These are phyloP conservation scores for Podaxis rugospora DNA, from an alignment of 768 basidiomycete species.

Conservation along the genomic window DNA sequence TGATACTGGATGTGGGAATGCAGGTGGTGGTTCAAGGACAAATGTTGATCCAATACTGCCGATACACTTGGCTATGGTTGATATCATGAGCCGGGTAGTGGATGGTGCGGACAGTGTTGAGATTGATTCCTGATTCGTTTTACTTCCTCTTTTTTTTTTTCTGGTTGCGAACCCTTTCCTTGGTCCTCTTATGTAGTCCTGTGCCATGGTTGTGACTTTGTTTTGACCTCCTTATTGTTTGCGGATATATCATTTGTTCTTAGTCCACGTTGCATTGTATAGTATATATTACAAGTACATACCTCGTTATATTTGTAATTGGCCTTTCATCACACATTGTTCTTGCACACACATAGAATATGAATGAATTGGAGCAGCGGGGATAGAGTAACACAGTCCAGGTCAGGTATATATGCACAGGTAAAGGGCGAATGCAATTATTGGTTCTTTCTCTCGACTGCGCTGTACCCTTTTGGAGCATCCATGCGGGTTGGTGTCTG, in stretches of 20 bases:
- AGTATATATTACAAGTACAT: not conserved
- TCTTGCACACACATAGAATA: not conserved
- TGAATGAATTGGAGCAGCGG: not conserved
- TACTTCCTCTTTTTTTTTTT: constrained; percentile 4
- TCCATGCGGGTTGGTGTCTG: constrained; percentile 65
- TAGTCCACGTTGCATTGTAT: not conserved
- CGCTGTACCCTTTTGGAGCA: constrained; percentile 60
- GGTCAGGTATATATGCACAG: not conserved
- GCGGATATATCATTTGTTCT: not conserved
- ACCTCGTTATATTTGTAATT: not conserved
- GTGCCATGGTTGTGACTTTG: not conserved
- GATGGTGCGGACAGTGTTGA: constrained; percentile 29
- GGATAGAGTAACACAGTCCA: not conserved
- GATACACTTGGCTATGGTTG: constrained; percentile 70
- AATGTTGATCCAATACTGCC: constrained; percentile 53
- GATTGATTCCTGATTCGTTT: constrained; percentile 17
- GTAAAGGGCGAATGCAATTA: constrained; percentile 23
- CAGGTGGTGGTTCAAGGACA: not conserved
- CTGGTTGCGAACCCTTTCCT: not conserved
- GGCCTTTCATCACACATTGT: not conserved
- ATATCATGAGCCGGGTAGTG: constrained; percentile 40
- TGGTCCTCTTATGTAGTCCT: not conserved
- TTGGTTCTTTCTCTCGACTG: constrained; percentile 75
- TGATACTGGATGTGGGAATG: not conserved
- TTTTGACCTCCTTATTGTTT: not conserved